Base-by-base conservation (phyloP, 129 eudicot species). In the Kitagawia praeruptora region DNA sequence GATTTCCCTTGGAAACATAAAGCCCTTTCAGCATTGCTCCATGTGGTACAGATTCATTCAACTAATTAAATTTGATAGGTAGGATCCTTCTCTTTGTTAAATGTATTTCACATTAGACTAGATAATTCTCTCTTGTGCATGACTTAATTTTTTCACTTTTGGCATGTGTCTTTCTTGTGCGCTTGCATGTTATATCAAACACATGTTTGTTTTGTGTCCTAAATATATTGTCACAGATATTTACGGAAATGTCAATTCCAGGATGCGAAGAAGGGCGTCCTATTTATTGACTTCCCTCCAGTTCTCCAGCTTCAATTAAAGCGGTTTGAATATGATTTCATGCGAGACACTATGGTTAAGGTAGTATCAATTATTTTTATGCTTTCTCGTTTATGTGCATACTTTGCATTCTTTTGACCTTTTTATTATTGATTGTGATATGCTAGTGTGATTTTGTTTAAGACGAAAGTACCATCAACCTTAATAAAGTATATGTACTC, bases 291-390 rank as follows among this genome's bases (percentile, higher is more conserved):
- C 81, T 91, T 91, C 82, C 97, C 97, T 61, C 92, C 93, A 1
- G 93, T 91, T 82, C 97, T 91, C 74, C 97, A 91, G 80, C 92
- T 91, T 71, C 97, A 91, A 71, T 80, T 91, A 15, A 91, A 91
- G 88, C 87, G 97, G 77, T 91, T 91, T 82, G 97, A 91, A 77
- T 91, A 91, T 80, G 97, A 91, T 84, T 91, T 91, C 74, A 89
- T 86, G 82, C 83, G 97, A 42, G 97, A 91, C 79, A 89, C 93
- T 4, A 89, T 91, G 97, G 93, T 91, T 46, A 91, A 91, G 90
- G 97, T 87, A 61, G 73, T 85, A 67, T 11, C n/a, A 44, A 3
- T 1, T 45, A 8, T 38, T 8, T 23, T 51, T 19, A 31, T 51
- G 58, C 12, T 46, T 76, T 49, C 67, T 75, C 28, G 12, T n/a